Evolutionary conservation across 1,284 basidiomycete genomes (phyloP), one percentile per base, ranked within the genome.

Genomic region (Trichosporon asahii): DNA sequence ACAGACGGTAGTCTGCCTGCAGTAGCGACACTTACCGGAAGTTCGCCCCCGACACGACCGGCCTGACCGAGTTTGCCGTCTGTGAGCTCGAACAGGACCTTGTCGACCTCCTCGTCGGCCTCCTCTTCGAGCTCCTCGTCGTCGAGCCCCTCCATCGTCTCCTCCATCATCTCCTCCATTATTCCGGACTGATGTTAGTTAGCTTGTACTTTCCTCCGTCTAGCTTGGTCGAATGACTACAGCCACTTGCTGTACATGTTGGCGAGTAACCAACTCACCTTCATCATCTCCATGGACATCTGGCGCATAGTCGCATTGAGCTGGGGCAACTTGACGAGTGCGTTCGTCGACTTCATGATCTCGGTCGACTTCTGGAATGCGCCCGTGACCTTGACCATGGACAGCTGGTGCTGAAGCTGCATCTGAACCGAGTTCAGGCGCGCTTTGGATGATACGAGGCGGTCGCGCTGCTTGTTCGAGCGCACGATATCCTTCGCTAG

Each of bases 231-330:
- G n/a, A n/a, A n/a, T n/a, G n/a, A n/a, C n/a, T n/a, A n/a, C n/a
- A n/a, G n/a, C n/a, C n/a, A n/a, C n/a, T n/a, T n/a, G n/a, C n/a
- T n/a, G n/a, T n/a, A n/a, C n/a, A n/a, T n/a, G n/a, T n/a, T n/a
- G n/a, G n/a, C n/a, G n/a, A n/a, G n/a, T n/a, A n/a, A n/a, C n/a
- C n/a, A n/a, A 53, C 49, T 25, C 71, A 92, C 94, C 88, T 98
- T 98, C 75, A 93, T 98, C 95, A 99, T 98, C 84, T 99, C 96
- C 89, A 95, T 93, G 77, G 91, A 93, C 94, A 99, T 96, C 79
- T 98, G 92, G 33, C 94, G 89, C 97, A 99, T 99, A 0, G 89
- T 88, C 74, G 90, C 90, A 80, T 90, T 92, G 67, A 99, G 89
- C 81, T 99, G 93, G 18, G 97, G 97, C 40, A 99, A 86, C 80